Evolutionary conservation across 164 flowering plant species (phyloP), one percentile per base, ranked within the genome.

Genomic region (Magnolia officinalis): DNA sequence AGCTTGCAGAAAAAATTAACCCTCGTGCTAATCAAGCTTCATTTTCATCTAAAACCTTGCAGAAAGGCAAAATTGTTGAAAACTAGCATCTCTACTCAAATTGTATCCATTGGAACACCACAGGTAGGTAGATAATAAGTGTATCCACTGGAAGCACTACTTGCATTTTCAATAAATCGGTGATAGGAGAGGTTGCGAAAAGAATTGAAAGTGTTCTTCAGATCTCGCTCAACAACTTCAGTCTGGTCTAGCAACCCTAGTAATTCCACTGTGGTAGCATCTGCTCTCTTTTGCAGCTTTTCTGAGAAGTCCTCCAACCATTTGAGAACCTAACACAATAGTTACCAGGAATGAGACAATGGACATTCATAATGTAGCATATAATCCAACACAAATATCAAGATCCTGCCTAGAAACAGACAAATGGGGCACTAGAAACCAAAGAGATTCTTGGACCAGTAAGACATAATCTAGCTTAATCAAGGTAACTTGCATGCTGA

Each of bases 231-330:
- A 10, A 73, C 82, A 51, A 51, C 66, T 8, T 69, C 70, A 71
- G 82, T 74, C 73, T 79, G 81, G 11, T 77, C 82, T 52, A 79
- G 20, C 37, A 79, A 69, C 52, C 58, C 76, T 51, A 79, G 66
- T 50, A 79, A 50, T 71, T 79, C 80, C 61, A 18, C 9, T 3
- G 80, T 79, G 13, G 74, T 55, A 58, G 24, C 66, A 58, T 72
- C 31, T 52, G 84, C 84, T 67, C 84, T 79, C 73, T 29, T 77
- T 75, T 79, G 66, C 67, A 82, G 21, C 26, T 79, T 71, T 61
- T 76, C 76, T 5, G 82, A 76, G 50, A 82, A 74, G 20, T 82
- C 82, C 23, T 74, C 81, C 78, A 82, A 63, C 82, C 84, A 76
- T 72, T 70, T 82, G 19, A 74, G 59, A 77, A 82, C 75, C 84